Evolutionary conservation across 306 rosid genomes (phyloP), one percentile per base, ranked within the genome.

Genomic region (Dalbergia cultrata): DNA sequence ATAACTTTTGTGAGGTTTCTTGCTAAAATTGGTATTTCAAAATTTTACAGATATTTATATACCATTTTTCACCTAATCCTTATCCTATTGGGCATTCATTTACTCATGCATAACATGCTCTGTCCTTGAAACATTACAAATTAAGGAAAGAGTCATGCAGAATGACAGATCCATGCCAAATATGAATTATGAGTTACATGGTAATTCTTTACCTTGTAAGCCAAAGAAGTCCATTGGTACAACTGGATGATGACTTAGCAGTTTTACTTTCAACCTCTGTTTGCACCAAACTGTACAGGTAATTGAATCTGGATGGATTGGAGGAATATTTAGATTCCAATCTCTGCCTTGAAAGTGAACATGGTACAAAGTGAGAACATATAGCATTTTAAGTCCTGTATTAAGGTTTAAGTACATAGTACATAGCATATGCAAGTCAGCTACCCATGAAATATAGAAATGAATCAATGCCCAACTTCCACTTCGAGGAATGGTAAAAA

Each of bases 141-240:
- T 59, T 34, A 52, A 63, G 64, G 57, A 31, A 74, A 77, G n/a
- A 13, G 52, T 31, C 18, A 19, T 17, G 53, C 44, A 64, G 26
- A 57, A 66, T 66, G 59, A 58, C 18, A 73, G 33, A 73, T 41
- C 22, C 70, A 84, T 63, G 21, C 7, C 35, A 67, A 66, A 67
- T 58, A 75, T 19, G 52, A 68, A 76, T 70, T 72, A 67, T 47
- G 35, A 64, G 72, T 56, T n/a, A 65, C 60, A 69, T 22, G 67
- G 26, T 43, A 79, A 70, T 54, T 63, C 56, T 47, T 82, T 86
- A 93, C 99, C 99, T 96, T 65, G 99, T 96, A 87, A 96, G 85
- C 99, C 99, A 96, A 78, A 96, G 98, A 86, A 96, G 98, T 61
- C 99, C 99, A 82, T 96, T 96, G 80, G 99, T 78, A 86, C 98